phyloP scores from a whole-genome alignment of 768 basidiomycete species.

The Mycena belliarum region DNA sequence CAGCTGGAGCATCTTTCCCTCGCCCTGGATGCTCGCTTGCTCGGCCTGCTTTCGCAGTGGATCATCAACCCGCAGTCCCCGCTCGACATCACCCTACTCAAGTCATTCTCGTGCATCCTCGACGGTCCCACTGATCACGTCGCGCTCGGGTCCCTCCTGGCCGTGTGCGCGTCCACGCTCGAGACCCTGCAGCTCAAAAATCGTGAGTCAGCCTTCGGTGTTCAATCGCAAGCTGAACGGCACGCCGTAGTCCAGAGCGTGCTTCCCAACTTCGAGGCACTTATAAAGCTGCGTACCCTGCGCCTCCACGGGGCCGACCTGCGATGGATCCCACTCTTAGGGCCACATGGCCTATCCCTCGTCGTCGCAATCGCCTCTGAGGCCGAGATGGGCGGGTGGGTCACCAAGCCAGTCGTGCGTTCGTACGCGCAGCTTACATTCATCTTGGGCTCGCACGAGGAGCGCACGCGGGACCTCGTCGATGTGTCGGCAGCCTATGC shows the following conservation, averaged over 20 bases:
- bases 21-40: conserved; percentile 5
- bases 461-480: not conserved
- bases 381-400: not conserved
- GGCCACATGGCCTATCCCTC: not conserved
- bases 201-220: not conserved
- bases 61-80: conserved; percentile 15
- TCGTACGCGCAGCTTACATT: not conserved
- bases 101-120: not conserved
- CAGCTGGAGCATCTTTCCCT: not conserved
- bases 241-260: not conserved
- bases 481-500: conserved; percentile 4
- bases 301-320: not conserved
- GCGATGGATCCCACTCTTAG: not conserved
- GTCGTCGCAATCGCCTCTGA: not conserved
- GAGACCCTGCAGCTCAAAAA: conserved; percentile 3
- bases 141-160: not conserved
- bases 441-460: not conserved
- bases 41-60: conserved; percentile 9
- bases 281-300: not conserved
- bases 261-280: not conserved
- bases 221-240: not conserved
- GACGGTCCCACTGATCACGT: not conserved
- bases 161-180: not conserved
- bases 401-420: not conserved
- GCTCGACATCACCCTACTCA: conserved; percentile 3